These are phyloP conservation scores for Davidsoniella virescens DNA, from an alignment of 2,329 filamentous ascomycete species.

Conservation along the genomic window DNA sequence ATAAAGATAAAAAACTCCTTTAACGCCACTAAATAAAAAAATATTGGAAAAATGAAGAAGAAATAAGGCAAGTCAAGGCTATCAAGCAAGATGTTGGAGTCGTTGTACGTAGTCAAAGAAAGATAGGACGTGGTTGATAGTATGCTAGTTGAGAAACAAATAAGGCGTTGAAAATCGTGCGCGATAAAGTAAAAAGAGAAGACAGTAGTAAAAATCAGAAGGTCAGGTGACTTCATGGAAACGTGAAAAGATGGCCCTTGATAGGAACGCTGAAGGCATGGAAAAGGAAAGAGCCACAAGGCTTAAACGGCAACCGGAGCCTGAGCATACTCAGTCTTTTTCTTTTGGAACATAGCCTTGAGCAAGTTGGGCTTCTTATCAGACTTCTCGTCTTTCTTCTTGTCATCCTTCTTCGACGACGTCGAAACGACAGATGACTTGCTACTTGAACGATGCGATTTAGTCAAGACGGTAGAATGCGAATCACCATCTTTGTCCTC, in stretches of 20 bases:
- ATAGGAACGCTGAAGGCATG: not conserved
- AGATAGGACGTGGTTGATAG: no score
- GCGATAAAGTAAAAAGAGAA: no score
- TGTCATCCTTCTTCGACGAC: conserved; percentile 1
- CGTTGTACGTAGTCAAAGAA: no score
- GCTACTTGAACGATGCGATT: conserved; percentile 11
- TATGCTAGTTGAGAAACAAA: no score
- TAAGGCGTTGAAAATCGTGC: no score
- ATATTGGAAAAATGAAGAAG: no score
- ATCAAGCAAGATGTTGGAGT: no score
- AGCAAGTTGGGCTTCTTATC: conserved; percentile 35
- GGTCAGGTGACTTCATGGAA: not conserved
- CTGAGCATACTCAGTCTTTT: conserved; percentile 23
- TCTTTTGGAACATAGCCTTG: conserved; percentile 41
- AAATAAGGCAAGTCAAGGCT: no score
- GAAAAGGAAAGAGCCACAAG: conserved; percentile 15
- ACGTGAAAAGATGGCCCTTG: not conserved
- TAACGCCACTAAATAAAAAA: no score
- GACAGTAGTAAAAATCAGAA: no score
- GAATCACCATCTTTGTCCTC: conserved; percentile 22
- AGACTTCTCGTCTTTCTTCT: conserved; percentile 22
- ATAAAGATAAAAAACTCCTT: no score
- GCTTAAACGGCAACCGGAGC: conserved; percentile 1
- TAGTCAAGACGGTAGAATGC: not conserved
- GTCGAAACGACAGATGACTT: conserved; percentile 14